Base-by-base conservation (phyloP, 2,329 filamentous ascomycete genomes). In the Escovopsis weberi region DNA sequence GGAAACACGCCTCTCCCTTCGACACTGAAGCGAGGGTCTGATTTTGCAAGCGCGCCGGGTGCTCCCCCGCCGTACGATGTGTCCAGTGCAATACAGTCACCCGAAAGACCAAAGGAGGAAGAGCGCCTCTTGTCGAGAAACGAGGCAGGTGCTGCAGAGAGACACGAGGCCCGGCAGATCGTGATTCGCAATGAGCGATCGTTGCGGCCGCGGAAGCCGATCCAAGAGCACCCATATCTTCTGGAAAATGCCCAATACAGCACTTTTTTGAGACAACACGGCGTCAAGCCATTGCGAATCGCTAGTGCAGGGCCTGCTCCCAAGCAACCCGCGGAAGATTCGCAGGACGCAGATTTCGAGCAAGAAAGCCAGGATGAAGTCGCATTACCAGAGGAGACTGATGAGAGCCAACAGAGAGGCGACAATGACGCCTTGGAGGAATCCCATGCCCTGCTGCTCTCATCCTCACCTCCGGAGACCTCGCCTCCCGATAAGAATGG, bases 181-280 rank as follows among this genome's bases (percentile, higher is more conserved):
- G 51, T 56, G 6, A 51, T 62, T 26, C 59, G 58, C 11, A 57
- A 63, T 38, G 63, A 67, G 46, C 66, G 73, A 32, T 74, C 69
- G 4, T 58, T 78, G n/a, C 66, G 74, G 6, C 72, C 72, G 1
- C 66, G 74, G 18, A 78, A 77, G 46, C 73, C 73, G 1, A 78
- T 78, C 6, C 74, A 78, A 51, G 64, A 77, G 50, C 72, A 76
- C 37, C 74, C 74, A 4, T 78, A 78, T 47, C 57, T 70, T 6
- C 58, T 77, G 4, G 74, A 78, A 47, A 70, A 66, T 51, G 72
- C 66, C 0, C 66, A 69, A 26, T 77, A 76, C 53, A 69, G 66
- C 43, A 70, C 59, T 3, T 57, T 65, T 18, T 66, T 76, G 50
- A 72, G 69, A 50, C 66, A 67, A 4, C 72, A 73, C 44, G 74